Evolutionary conservation across 2,329 filamentous ascomycete species (phyloP).

Genomic region (Ascochyta lentis): DNA sequence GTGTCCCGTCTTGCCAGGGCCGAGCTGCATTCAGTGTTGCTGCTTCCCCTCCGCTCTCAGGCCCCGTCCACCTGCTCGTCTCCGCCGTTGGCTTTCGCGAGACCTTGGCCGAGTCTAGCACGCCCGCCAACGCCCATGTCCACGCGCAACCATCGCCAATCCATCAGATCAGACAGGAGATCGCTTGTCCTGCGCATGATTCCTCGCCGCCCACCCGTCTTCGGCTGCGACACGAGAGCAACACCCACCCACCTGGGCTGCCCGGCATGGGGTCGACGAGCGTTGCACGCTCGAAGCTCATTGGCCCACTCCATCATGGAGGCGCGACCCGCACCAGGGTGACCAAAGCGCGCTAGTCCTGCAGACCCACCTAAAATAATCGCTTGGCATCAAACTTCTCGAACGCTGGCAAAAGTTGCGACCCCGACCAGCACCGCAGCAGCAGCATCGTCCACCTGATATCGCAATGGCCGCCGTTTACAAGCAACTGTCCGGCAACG

Average conservation of each 20-base stretch:
- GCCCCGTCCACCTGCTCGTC: conserved; percentile 1
- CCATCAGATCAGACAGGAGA: not conserved
- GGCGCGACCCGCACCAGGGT: conserved; percentile 27
- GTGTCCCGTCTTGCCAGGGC: not conserved
- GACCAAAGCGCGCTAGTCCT: conserved; percentile 20
- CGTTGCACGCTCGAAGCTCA: conserved; percentile 18
- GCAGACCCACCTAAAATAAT: conserved; percentile 9
- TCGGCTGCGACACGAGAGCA: conserved; percentile 4
- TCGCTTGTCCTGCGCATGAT: not conserved
- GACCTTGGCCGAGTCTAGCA: conserved; percentile 8
- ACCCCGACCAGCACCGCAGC: conserved; percentile 14
- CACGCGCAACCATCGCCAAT: conserved; percentile 7
- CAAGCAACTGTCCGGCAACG: conserved; percentile 58
- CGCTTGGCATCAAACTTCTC: conserved; percentile 38
- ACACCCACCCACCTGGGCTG: not conserved
- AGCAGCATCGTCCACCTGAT: conserved; percentile 18
- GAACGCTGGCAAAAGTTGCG: conserved; percentile 27
- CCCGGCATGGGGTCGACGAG: conserved; percentile 18
- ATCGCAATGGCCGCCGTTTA: conserved; percentile 62
- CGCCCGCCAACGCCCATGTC: not conserved
- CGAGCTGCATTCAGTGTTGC: not conserved
- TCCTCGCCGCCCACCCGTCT: conserved; percentile 7
- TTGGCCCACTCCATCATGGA: conserved; percentile 33
- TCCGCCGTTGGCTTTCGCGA: not conserved
- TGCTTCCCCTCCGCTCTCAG: not conserved